phyloP scores from a whole-genome alignment of 2,329 filamentous ascomycete genomes.

The Colletotrichum brevisporum region DNA sequence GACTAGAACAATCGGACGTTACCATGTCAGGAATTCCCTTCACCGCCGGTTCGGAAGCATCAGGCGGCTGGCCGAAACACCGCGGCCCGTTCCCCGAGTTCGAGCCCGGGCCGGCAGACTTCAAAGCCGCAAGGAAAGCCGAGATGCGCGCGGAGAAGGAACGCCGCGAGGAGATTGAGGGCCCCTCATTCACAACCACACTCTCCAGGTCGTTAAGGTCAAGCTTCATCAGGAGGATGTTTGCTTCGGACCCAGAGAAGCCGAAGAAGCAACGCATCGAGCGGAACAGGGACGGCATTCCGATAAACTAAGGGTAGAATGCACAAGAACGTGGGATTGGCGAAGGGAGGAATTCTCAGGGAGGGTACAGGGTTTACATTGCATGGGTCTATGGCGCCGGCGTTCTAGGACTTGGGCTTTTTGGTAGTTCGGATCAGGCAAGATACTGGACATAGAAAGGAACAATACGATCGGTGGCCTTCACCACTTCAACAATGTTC shows the following conservation, averaged over 20 bases:
- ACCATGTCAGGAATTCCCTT: conserved; percentile 29
- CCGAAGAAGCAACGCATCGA: conserved; percentile 4
- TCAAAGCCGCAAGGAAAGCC: conserved; percentile 35
- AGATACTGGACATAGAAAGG: background rate
- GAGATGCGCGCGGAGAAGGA: conserved; percentile 37
- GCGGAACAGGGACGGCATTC: background rate
- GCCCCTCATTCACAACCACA: background rate
- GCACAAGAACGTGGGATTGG: background rate
- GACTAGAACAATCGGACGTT: background rate
- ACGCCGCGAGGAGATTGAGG: background rate
- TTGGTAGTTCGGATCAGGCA: too few species aligned
- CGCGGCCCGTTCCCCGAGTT: conserved; percentile 26
- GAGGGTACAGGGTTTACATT: too few species aligned
- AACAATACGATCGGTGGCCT: conserved; percentile 2
- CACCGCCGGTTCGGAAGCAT: conserved; percentile 29
- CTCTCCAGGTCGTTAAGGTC: background rate
- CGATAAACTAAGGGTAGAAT: background rate
- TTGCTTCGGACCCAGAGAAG: conserved; percentile 1
- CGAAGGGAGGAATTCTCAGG: too few species aligned
- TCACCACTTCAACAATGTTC: background rate
- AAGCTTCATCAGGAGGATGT: background rate
- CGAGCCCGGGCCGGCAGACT: conserved; percentile 24
- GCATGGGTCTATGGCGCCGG: too few species aligned
- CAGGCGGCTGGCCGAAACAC: conserved; percentile 15
- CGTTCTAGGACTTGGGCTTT: too few species aligned